Evolutionary conservation across 495 filamentous ascomycete genomes (phyloP).

Genomic region (Aspergillus heteromorphus): DNA sequence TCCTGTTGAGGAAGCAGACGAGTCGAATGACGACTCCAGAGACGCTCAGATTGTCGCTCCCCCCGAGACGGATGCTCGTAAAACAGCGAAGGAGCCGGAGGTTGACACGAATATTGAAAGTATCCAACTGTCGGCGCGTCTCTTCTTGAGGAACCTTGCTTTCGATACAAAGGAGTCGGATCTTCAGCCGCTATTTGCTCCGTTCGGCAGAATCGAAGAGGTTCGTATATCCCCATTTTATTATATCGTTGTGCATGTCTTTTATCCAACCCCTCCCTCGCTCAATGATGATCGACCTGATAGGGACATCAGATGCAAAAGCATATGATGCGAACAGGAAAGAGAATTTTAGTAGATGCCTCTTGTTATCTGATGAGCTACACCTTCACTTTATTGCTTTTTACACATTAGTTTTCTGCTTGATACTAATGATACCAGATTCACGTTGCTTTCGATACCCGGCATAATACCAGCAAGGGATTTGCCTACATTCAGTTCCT

Average conservation of each 20-base stretch:
- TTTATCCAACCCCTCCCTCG: slow-evolving; percentile 1
- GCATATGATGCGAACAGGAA: slow-evolving; percentile 61
- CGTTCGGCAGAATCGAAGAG: slow-evolving; percentile 76
- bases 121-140: slow-evolving; percentile 49
- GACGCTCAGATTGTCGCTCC: slow-evolving; percentile 6
- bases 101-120: slow-evolving; percentile 38
- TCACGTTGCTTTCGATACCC: slow-evolving; percentile 68
- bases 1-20: slow-evolving; percentile 19
- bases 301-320: slow-evolving; percentile 97
- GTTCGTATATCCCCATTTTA: slow-evolving; percentile 49
- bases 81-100: slow-evolving; percentile 16
- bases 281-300: slow-evolving; percentile 88
- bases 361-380: slow-evolving; percentile 55
- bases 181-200: slow-evolving; percentile 61
- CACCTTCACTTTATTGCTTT: slow-evolving; percentile 25
- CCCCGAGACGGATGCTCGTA: slow-evolving; percentile 8
- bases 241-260: neutral
- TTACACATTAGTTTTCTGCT: slow-evolving; percentile 22
- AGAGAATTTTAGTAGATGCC: slow-evolving; percentile 76
- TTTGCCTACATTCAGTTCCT: slow-evolving; percentile 81
- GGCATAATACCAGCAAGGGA: slow-evolving; percentile 66
- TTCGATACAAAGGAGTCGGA: slow-evolving; percentile 77
- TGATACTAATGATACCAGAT: slow-evolving; percentile 56
- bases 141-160: slow-evolving; percentile 86
- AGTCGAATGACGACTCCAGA: slow-evolving; percentile 16